Percentiles rank a stretch among this genome's conserved stretches.
Evolutionary conservation across 2,329 filamentous ascomycete species (phyloP).

Genomic region (Diaporthe eres): DNA sequence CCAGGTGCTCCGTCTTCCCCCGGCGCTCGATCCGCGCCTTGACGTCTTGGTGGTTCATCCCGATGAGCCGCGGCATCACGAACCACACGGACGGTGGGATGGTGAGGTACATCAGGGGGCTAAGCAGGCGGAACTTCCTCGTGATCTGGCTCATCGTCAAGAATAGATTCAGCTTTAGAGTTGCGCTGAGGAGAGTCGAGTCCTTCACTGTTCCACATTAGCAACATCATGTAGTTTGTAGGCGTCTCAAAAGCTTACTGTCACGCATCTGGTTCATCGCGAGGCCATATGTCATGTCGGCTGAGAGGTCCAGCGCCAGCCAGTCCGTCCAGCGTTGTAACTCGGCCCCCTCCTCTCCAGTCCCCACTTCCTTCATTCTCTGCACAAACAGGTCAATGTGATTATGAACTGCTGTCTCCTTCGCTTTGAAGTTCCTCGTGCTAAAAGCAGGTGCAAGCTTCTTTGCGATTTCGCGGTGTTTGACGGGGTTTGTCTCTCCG

Average conservation of each 20-base stretch:
- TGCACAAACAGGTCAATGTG: conserved; percentile 40
- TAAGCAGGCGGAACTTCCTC: conserved; percentile 37
- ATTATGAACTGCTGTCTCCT: conserved; percentile 34
- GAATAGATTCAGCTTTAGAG: conserved; percentile 36
- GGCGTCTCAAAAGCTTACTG: not conserved
- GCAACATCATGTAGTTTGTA: not conserved
- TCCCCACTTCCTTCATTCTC: conserved; percentile 28
- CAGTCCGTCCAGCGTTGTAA: conserved; percentile 40
- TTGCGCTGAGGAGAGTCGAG: conserved; percentile 18
- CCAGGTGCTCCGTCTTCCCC: conserved; percentile 25
- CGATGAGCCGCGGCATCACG: conserved; percentile 20
- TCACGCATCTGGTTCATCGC: conserved; percentile 38
- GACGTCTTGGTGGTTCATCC: conserved; percentile 14
- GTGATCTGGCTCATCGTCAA: conserved; percentile 33
- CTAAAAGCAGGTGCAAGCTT: conserved; percentile 42
- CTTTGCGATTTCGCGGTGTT: conserved; percentile 40
- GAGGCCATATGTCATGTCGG: conserved; percentile 36
- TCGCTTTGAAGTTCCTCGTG: conserved; percentile 30
- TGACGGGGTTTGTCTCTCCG: conserved; percentile 31
- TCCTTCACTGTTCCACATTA: conserved; percentile 17
- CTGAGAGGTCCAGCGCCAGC: conserved; percentile 42
- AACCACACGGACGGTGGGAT: conserved; percentile 35
- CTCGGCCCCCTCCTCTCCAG: not conserved
- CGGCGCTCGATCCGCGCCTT: conserved; percentile 9
- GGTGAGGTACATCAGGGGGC: conserved; percentile 32